phyloP scores from a whole-genome alignment of 768 basidiomycete genomes.

The Trametes cubensis region DNA sequence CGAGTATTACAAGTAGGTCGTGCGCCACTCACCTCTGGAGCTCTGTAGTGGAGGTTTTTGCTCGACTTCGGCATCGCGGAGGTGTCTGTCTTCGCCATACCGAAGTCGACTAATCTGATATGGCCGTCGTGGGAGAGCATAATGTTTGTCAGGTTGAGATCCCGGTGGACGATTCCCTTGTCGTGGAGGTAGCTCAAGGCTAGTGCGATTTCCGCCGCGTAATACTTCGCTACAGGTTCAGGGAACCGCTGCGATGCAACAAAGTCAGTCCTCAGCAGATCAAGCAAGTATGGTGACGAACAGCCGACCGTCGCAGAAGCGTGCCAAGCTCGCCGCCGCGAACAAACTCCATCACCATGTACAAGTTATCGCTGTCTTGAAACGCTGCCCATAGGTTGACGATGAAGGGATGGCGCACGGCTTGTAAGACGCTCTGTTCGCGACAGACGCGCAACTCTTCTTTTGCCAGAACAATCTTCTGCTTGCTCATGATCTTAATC shows the following conservation, averaged over 20 bases:
- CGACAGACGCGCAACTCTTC: conserved; percentile 98
- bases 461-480: conserved; percentile 88
- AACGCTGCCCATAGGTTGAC: conserved; percentile 96
- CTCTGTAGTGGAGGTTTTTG: conserved; percentile 94
- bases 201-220: conserved; percentile 91
- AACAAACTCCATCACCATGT: conserved; percentile 98
- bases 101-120: conserved; percentile 96
- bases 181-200: conserved; percentile 89
- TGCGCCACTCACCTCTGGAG: conserved; percentile 71
- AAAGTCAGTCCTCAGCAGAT: background rate
- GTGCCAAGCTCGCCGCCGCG: conserved; percentile 97
- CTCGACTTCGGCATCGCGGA: conserved; percentile 94
- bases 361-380: conserved; percentile 91
- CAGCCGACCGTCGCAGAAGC: conserved; percentile 85
- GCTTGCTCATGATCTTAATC: conserved; percentile 92
- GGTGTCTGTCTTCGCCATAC: conserved; percentile 88
- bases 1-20: no score
- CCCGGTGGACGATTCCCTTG: conserved; percentile 91
- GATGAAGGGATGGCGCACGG: conserved; percentile 89
- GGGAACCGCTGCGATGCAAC: conserved; percentile 73
- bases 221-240: conserved; percentile 97
- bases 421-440: conserved; percentile 84
- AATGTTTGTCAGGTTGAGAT: conserved; percentile 97
- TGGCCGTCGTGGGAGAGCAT: conserved; percentile 92
- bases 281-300: conserved; percentile 39